A percentile compares a stretch with the other conserved stretches of the same genome.
These are phyloP conservation scores for Zanthoxylum bungeanum DNA, from an alignment of 345 rosid species.

Conservation along the genomic window DNA sequence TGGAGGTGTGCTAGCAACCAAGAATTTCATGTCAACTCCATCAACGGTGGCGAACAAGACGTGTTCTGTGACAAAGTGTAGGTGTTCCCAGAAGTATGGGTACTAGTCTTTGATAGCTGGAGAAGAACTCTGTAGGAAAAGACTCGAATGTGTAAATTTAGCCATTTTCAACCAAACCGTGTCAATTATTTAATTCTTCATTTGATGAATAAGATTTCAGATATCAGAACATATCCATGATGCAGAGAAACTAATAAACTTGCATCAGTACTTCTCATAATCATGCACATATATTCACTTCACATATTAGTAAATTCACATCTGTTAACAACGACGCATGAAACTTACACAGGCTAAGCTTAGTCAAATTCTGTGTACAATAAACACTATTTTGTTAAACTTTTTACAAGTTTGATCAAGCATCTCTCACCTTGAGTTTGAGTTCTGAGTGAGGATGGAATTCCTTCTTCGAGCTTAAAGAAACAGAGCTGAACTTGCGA, in stretches of 20 bases:
- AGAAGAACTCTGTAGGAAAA: conserved; percentile 2
- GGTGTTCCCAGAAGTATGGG: neutral
- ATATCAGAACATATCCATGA: neutral
- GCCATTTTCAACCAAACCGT: neutral
- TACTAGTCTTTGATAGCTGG: neutral
- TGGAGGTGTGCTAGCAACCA: neutral
- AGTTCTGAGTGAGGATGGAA: conserved; percentile 28
- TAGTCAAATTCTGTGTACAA: conserved; percentile 18
- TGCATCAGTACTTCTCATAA: neutral
- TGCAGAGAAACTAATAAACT: neutral
- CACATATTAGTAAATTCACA: neutral
- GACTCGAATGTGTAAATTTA: neutral
- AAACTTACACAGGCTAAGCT: neutral
- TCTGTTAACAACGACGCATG: neutral
- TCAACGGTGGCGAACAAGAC: neutral
- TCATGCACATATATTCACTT: neutral
- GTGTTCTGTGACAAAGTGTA: neutral
- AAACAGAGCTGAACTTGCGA: conserved; percentile 40
- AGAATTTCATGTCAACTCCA: neutral
- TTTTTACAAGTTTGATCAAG: conserved; percentile 27
- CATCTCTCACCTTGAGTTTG: conserved; percentile 61
- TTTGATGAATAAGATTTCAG: neutral
- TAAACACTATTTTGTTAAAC: neutral
- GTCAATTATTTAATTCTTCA: neutral
- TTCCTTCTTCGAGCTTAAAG: conserved; percentile 44